Conservation (phyloP, 345 rosid species). For the Hypericum perforatum region DNA sequence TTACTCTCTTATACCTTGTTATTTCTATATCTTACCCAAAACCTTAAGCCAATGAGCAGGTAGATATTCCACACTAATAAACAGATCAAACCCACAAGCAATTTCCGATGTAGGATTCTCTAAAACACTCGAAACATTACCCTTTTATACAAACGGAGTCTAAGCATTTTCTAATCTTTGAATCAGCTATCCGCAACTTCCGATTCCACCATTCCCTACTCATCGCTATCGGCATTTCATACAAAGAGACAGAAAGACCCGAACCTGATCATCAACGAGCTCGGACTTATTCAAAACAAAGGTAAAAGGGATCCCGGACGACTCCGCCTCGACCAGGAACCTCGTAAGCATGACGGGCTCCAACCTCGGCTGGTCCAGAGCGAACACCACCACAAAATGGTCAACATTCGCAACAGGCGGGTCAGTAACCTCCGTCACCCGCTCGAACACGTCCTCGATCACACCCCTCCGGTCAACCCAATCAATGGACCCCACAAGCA, state of each 20-base stretch:
- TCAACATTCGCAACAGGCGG: slow-evolving; percentile 94
- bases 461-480: slow-evolving; percentile 79
- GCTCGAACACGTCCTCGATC: slow-evolving; percentile 80
- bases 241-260: neutral
- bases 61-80: no score
- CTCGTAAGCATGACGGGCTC: slow-evolving; percentile 76
- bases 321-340: slow-evolving; percentile 85
- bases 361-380: slow-evolving; percentile 62
- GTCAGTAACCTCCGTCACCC: slow-evolving; percentile 51
- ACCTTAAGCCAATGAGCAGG: no score
- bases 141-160: no score
- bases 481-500: slow-evolving; percentile 75
- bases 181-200: no score
- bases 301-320: slow-evolving; percentile 63
- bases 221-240: neutral
- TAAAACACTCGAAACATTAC: no score
- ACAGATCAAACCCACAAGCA: no score
- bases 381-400: slow-evolving; percentile 66
- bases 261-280: slow-evolving; percentile 58
- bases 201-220: no score
- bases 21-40: no score
- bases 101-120: no score
- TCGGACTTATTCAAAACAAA: slow-evolving; percentile 75
- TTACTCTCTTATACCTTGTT: no score
- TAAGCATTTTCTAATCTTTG: no score